Base-by-base conservation (phyloP, 306 rosid species). In the Fragaria ananassa region DNA sequence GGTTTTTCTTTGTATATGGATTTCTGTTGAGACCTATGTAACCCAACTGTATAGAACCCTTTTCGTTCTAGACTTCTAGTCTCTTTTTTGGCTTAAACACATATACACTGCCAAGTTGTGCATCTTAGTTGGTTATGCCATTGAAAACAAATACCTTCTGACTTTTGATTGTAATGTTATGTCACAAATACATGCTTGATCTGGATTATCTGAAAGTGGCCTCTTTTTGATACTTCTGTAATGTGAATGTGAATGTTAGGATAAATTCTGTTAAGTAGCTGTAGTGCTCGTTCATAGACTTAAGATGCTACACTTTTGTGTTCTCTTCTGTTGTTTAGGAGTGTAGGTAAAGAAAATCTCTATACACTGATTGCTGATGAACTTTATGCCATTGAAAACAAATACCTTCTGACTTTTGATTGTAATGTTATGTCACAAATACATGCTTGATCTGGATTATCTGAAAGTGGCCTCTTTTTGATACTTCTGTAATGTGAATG, bases 1-100 rank as follows among this genome's bases (percentile, higher is more conserved):
- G 82, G 72, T 77, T 79, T 86, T 86, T 78, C 81, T 74, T 74
- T 72, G 75, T 76, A 69, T 37, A 72, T 78, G 87, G 13, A 77
- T 74, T 68, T 80, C 70, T 79, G 76, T 80, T 79, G 78, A 80
- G 67, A 70, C 65, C 44, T 79, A 66, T 77, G 82, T 80, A 82
- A 81, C 78, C 68, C 69, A 74, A 88, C 79, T 86, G 93, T 89
- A 88, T 79, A 86, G 90, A 77, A 74, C 60, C 79, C 17, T 66
- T 68, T 34, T 73, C 31, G 34, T 19, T 75, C 25, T 69, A 60
- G 21, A 73, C 75, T 29, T 75, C 25, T 69, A 60, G 17, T 76
- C 75, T 31, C 62, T 73, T 66, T 82, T 74, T 72, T 72, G 74
- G 76, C 68, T 77, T 79, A 15, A 76, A 91, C 85, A 82, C 79